Conservation (phyloP, 2,329 filamentous ascomycete genomes). For the Blumeriella jaapii region DNA sequence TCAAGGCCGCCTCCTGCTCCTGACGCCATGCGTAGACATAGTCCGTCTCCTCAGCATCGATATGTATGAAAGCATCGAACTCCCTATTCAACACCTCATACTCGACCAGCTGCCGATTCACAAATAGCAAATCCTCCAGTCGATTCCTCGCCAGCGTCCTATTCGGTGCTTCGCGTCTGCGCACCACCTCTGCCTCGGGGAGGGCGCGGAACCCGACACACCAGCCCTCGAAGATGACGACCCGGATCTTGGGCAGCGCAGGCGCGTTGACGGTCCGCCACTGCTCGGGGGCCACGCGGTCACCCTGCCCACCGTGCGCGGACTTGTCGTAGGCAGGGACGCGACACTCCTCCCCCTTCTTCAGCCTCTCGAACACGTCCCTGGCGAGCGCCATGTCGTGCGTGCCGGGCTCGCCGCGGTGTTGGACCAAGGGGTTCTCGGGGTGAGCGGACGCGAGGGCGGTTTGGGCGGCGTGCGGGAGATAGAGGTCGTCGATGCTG, state of each 20-base stretch:
- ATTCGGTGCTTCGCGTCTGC: slow-evolving; percentile 29
- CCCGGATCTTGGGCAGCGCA: slow-evolving; percentile 23
- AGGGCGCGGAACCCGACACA: slow-evolving; percentile 56
- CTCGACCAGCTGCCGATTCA: slow-evolving; percentile 45
- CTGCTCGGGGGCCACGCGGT: slow-evolving; percentile 39
- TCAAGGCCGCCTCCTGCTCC: slow-evolving; percentile 50
- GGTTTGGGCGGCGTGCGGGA: slow-evolving; percentile 45
- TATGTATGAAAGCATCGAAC: slow-evolving; percentile 53
- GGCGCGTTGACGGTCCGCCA: slow-evolving; percentile 38
- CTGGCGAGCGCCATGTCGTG: slow-evolving; percentile 50
- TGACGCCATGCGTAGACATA: slow-evolving; percentile 59
- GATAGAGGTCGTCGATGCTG: slow-evolving; percentile 61
- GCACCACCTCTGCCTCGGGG: slow-evolving; percentile 32
- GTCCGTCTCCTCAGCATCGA: slow-evolving; percentile 47
- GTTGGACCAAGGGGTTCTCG: slow-evolving; percentile 49
- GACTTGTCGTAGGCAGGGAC: slow-evolving; percentile 60
- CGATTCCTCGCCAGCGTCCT: slow-evolving; percentile 39
- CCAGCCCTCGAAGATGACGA: slow-evolving; percentile 64
- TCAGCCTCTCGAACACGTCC: slow-evolving; percentile 41
- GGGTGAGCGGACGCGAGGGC: slow-evolving; percentile 40
- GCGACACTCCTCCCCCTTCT: slow-evolving; percentile 32
- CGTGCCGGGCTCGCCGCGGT: slow-evolving; percentile 49
- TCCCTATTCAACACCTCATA: slow-evolving; percentile 49
- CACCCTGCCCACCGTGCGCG: slow-evolving; percentile 49
- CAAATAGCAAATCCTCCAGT: slow-evolving; percentile 42